Evolutionary conservation across 2,329 filamentous ascomycete species (phyloP).

Genomic region (Pyricularia sp.): DNA sequence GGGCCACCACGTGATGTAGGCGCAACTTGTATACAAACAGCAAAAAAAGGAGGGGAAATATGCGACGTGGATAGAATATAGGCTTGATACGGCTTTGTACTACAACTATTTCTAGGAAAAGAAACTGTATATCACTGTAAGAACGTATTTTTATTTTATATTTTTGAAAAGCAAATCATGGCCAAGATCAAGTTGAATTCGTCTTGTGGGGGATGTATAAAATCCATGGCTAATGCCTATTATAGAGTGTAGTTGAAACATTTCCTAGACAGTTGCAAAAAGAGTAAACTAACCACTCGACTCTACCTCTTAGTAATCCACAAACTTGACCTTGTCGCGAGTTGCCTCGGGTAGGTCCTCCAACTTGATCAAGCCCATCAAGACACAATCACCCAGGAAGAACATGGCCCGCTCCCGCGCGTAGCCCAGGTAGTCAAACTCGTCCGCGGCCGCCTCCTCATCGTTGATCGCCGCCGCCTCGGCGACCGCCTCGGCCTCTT

Average conservation of each 20-base stretch:
- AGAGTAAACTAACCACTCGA: background rate
- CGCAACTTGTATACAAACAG: background rate
- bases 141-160: background rate
- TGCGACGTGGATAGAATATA: background rate
- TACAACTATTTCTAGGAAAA: background rate
- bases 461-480: constrained; percentile 12
- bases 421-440: constrained; percentile 89
- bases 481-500: background rate
- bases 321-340: constrained; percentile 50
- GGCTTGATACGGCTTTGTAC: background rate
- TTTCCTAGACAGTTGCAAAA: background rate
- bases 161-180: background rate
- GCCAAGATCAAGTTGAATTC: background rate
- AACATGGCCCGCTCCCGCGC: constrained; percentile 83
- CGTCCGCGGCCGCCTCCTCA: constrained; percentile 46
- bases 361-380: constrained; percentile 57
- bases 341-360: constrained; percentile 67
- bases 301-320: constrained; percentile 36
- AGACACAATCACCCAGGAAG: constrained; percentile 84
- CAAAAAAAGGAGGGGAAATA: background rate
- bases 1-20: background rate
- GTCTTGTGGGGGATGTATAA: background rate
- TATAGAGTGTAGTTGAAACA: background rate
- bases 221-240: background rate
- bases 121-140: background rate